phyloP scores from a whole-genome alignment of 305 asterid species.

The Caryopteris hybrid region DNA sequence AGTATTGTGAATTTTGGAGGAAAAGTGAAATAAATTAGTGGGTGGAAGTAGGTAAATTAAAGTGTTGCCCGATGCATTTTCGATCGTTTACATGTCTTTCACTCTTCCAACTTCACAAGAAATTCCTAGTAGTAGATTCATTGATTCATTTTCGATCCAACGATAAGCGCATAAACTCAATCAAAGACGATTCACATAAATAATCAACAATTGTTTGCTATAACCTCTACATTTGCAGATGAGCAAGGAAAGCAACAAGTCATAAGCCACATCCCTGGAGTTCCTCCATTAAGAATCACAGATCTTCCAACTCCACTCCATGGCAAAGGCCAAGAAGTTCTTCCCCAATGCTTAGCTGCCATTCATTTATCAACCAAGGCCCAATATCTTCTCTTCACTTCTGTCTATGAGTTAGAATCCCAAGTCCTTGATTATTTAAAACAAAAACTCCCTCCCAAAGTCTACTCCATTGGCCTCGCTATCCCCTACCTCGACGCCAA shows the following conservation, averaged over 20 bases:
- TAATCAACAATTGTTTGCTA: no score
- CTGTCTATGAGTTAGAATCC: conserved; percentile 41
- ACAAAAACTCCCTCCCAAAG: conserved; percentile 17
- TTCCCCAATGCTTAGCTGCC: conserved; percentile 8
- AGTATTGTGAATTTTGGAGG: no score
- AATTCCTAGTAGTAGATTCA: no score
- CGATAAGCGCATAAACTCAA: no score
- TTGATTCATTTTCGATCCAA: no score
- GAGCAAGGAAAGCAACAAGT: not conserved
- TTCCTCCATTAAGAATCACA: conserved; percentile 27
- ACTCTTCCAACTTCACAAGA: no score
- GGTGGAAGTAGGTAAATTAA: no score
- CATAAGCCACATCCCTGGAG: conserved; percentile 42
- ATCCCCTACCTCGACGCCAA: conserved; percentile 22
- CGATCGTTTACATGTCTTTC: no score
- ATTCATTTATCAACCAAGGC: conserved; percentile 24
- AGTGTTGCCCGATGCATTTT: no score
- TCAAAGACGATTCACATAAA: no score
- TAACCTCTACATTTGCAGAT: no score
- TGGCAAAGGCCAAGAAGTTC: conserved; percentile 27
- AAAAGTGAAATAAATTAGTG: no score
- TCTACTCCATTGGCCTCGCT: conserved; percentile 38
- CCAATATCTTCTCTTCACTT: conserved; percentile 40
- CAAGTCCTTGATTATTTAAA: conserved; percentile 28
- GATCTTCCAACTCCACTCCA: conserved; percentile 39